phyloP scores from a whole-genome alignment of 1,139 yeast species.

The Geotrichum histeridarum region DNA sequence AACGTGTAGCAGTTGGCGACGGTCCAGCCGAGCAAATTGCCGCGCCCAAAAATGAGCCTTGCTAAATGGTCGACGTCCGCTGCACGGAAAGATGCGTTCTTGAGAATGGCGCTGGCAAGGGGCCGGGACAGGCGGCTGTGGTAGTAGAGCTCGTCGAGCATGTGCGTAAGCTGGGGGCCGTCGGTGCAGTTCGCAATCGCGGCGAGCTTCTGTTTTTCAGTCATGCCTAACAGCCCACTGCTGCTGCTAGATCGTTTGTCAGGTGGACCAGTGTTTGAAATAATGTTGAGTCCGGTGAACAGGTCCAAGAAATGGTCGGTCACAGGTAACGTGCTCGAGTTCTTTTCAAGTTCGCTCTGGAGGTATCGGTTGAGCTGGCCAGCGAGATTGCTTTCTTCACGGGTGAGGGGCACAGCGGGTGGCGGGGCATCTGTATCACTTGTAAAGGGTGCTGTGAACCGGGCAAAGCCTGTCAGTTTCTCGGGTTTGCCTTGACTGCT shows the following conservation, averaged over 20 bases:
- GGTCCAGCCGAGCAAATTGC: constrained; percentile 27
- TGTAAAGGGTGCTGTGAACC: constrained; percentile 24
- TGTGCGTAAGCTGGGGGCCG: constrained; percentile 20
- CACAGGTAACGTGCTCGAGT: constrained; percentile 23
- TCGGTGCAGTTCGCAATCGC: constrained; percentile 12
- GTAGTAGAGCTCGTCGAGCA: constrained; percentile 28
- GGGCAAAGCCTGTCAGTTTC: constrained; percentile 20
- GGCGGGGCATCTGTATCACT: constrained; percentile 19
- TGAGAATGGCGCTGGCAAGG: constrained; percentile 25
- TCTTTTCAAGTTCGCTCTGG: constrained; percentile 21
- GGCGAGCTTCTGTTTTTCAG: constrained; percentile 3
- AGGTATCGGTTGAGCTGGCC: constrained; percentile 24
- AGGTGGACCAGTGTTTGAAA: constrained; percentile 13
- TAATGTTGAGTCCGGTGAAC: constrained; percentile 28
- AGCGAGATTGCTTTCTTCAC: constrained; percentile 26
- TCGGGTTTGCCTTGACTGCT: neutral
- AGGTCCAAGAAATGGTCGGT: constrained; percentile 30
- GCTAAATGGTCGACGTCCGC: constrained; percentile 25
- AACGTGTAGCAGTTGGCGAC: constrained; percentile 25
- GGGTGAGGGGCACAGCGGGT: constrained; percentile 22
- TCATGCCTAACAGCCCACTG: constrained; percentile 2
- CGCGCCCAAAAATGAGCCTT: constrained; percentile 24
- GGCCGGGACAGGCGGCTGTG: constrained; percentile 24
- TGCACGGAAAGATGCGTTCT: constrained; percentile 17
- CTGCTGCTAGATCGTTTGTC: constrained; percentile 6